Percentiles rank a stretch among this genome's conserved stretches.
phyloP scores from a whole-genome alignment of 768 basidiomycete species.

The Daedaleopsis sinensis region DNA sequence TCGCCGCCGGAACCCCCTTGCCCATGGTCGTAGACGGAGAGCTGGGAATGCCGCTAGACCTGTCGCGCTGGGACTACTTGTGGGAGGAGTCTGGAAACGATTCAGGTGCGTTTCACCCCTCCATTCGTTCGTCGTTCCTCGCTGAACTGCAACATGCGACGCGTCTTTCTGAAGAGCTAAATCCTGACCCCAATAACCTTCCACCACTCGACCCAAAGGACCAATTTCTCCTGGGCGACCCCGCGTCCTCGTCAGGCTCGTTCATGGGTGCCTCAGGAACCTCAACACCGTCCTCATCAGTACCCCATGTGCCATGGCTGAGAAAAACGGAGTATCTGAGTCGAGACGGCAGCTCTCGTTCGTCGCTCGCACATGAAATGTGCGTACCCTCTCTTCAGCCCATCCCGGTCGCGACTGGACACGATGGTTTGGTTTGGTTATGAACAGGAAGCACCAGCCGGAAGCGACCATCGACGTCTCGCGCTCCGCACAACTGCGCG shows the following conservation, averaged over 20 bases:
- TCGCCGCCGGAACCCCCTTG: constrained; percentile 79
- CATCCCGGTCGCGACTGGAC: background rate
- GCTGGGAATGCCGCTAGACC: constrained; percentile 93
- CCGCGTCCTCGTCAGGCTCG: constrained; percentile 45
- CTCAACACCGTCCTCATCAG: constrained; percentile 45
- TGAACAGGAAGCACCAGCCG: constrained; percentile 49
- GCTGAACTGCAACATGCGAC: background rate
- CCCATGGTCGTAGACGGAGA: constrained; percentile 98
- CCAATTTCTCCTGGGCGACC: constrained; percentile 73
- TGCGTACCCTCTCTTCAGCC: constrained; percentile 36
- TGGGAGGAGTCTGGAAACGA: constrained; percentile 83
- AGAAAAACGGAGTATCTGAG: constrained; percentile 91
- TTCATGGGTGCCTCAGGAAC: constrained; percentile 43
- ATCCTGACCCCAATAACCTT: constrained; percentile 63
- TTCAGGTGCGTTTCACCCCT: constrained; percentile 46
- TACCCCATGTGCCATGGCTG: constrained; percentile 82
- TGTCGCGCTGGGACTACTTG: constrained; percentile 79
- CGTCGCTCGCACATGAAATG: constrained; percentile 53
- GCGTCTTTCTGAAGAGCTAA: constrained; percentile 46
- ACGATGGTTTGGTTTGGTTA: constrained; percentile 2
- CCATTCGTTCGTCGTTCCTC: background rate
- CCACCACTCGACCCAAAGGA: constrained; percentile 75
- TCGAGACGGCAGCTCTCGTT: constrained; percentile 54
- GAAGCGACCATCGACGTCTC: constrained; percentile 66
- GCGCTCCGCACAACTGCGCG: constrained; percentile 69